A percentile compares a stretch with the other conserved stretches of the same genome.
These are phyloP conservation scores for Boeremia lycopersici DNA, from an alignment of 2,329 filamentous ascomycete genomes.

Conservation along the genomic window DNA sequence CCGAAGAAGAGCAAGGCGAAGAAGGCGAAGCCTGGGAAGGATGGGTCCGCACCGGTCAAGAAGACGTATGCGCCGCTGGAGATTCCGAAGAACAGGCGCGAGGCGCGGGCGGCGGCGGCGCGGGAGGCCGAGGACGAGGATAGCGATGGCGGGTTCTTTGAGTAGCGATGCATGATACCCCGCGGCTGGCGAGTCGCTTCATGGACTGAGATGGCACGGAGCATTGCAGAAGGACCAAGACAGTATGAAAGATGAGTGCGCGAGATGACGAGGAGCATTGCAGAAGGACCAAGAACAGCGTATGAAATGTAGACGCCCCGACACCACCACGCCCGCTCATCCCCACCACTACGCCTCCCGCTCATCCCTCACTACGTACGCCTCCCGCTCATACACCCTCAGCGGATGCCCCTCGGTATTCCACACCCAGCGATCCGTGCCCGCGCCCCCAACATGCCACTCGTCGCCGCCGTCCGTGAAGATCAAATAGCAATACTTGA, in stretches of 20 bases:
- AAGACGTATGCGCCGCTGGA: slow-evolving; percentile 20
- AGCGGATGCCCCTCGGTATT: slow-evolving; percentile 71
- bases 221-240: no score
- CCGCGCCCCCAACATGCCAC: slow-evolving; percentile 61
- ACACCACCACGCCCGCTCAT: neutral
- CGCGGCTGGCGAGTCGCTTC: no score
- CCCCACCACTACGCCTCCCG: neutral
- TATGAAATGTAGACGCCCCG: neutral
- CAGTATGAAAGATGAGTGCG: no score
- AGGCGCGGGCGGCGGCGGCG: slow-evolving; percentile 26
- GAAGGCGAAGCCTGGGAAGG: slow-evolving; percentile 23
- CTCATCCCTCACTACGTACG: neutral
- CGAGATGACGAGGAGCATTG: no score
- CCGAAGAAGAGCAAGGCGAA: slow-evolving; percentile 25
- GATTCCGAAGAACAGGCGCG: slow-evolving; percentile 22
- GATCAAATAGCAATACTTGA: slow-evolving; percentile 84
- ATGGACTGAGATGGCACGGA: no score
- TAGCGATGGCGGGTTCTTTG: slow-evolving; percentile 49
- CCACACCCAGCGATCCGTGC: slow-evolving; percentile 63
- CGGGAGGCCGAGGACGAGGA: slow-evolving; percentile 40
- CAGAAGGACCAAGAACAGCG: no score
- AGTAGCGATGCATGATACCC: slow-evolving; percentile 20
- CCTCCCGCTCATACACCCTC: slow-evolving; percentile 44
- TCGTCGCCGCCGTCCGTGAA: slow-evolving; percentile 63
- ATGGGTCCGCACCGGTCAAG: slow-evolving; percentile 20